phyloP scores from a whole-genome alignment of 495 filamentous ascomycete genomes.

The Aspergillus leporis region DNA sequence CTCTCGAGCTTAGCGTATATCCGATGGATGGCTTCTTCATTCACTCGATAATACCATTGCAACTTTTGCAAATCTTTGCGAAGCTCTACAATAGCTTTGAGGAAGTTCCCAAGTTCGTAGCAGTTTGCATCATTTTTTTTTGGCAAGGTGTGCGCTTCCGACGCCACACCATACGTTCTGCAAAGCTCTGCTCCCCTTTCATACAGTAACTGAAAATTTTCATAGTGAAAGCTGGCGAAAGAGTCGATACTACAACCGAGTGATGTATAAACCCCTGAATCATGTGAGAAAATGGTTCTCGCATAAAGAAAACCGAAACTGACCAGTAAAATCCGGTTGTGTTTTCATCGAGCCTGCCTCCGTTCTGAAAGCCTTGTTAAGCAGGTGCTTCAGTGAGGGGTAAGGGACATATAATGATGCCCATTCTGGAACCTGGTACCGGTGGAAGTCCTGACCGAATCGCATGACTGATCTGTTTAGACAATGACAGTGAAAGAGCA shows the following conservation, averaged over 20 bases:
- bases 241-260: background rate
- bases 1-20: constrained; percentile 15
- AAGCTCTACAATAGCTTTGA: constrained; percentile 3
- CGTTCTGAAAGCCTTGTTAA: constrained; percentile 10
- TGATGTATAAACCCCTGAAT: background rate
- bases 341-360: background rate
- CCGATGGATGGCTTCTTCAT: constrained; percentile 14
- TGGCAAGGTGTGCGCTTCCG: background rate
- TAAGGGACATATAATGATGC: constrained; percentile 25
- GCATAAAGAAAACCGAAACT: background rate
- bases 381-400: constrained; percentile 18
- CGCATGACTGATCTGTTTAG: no score
- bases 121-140: no score
- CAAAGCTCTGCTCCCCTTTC: background rate
- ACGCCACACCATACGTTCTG: no score
- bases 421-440: constrained; percentile 26
- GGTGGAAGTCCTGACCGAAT: constrained; percentile 23
- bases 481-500: no score
- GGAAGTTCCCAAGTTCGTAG: background rate
- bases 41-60: constrained; percentile 14
- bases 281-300: background rate
- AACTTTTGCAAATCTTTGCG: constrained; percentile 14
- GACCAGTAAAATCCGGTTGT: background rate
- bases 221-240: background rate
- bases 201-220: background rate